Conservation (phyloP, 805 yeast species). For the Millerozyma acaciae region DNA sequence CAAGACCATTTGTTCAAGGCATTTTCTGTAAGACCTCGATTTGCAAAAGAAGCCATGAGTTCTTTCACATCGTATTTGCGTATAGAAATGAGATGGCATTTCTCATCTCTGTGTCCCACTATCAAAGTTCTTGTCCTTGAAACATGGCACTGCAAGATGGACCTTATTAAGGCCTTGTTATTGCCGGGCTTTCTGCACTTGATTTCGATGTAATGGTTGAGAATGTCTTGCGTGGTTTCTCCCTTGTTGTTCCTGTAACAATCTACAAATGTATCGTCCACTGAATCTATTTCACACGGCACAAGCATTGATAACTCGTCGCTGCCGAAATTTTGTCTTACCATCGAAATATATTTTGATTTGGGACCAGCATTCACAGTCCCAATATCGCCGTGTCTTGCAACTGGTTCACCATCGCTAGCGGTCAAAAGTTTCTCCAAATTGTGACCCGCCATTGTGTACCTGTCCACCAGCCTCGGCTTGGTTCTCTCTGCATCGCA, state of each 20-base stretch:
- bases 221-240: slow-evolving; percentile 1
- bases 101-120: slow-evolving; percentile 8
- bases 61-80: slow-evolving; percentile 3
- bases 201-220: slow-evolving; percentile 7
- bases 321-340: slow-evolving; percentile 5
- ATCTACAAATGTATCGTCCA: background rate
- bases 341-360: slow-evolving; percentile 8
- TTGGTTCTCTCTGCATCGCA: slow-evolving; percentile 5
- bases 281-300: slow-evolving; percentile 9
- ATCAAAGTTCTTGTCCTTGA: slow-evolving; percentile 6
- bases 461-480: background rate
- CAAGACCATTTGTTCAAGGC: slow-evolving; percentile 8
- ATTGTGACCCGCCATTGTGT: slow-evolving; percentile 8
- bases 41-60: background rate
- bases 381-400: background rate
- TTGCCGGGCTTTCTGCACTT: slow-evolving; percentile 1
- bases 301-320: slow-evolving; percentile 4
- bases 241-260: too few relatives aligned
- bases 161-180: slow-evolving; percentile 1
- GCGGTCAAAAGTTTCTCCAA: slow-evolving; percentile 8
- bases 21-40: background rate
- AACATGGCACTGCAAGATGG: slow-evolving; percentile 7
- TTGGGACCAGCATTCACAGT: background rate
- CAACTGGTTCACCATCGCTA: too few relatives aligned
- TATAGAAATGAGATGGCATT: slow-evolving; percentile 3